Evolutionary conservation across 176 grass and related monocot species (phyloP), one percentile per base, ranked within the genome.

Genomic region (Aegilops sharonensis): DNA sequence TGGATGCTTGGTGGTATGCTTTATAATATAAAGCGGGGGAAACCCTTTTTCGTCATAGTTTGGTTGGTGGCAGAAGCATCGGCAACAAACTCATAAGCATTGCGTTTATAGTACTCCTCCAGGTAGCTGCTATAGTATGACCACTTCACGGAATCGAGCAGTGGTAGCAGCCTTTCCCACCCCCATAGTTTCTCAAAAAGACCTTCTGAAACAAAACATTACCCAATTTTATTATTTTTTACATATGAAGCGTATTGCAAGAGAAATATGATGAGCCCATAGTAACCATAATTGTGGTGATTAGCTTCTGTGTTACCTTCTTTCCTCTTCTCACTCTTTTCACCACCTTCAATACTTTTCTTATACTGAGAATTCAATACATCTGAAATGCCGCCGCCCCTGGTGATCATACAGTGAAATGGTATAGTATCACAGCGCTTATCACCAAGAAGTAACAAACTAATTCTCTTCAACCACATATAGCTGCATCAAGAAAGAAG

Each of bases 401-500:
- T 72, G 67, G 31, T 70, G 43, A 69, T 54, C 52, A 47, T 17
- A 82, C 17, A 81, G 5, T 35, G 61, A 23, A 52, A 50, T 68
- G 11, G 1, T 15, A 72, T 42, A 40, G 68, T 37, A 10, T 59
- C 24, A 29, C 4, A 37, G 42, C 2, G 31, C 10, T 54, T 57
- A 70, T 13, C 36, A 72, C 24, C 68, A 68, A 63, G 23, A 81
- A 52, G 50, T 60, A 72, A 60, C 21, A 29, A 61, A 30, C 52
- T 62, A 30, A 62, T 83, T 73, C 12, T 60, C 35, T 83, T 62
- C 4, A 40, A 59, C 72, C 3, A 29, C n/a, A 48, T 45, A 45
- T 47, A 45, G n/a, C n/a, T 73, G 50, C 81, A 83, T 74, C 52
- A 74, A 74, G 72, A 75, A 75, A 17, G 72, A 48, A 39, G 6